Conservation (phyloP, 306 rosid species). For the Prunus padus region DNA sequence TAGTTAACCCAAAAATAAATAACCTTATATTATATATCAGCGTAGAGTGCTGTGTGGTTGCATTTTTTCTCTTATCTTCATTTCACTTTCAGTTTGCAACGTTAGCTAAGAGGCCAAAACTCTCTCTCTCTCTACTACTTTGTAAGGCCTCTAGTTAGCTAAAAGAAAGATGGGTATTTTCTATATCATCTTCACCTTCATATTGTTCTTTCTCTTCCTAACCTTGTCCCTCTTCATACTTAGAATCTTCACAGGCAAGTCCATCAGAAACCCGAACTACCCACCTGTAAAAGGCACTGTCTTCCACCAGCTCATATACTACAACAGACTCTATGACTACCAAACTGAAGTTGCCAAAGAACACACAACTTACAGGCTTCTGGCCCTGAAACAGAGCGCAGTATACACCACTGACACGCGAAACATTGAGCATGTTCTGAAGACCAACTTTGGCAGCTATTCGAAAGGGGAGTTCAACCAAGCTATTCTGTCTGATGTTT, state of each 20-base stretch:
- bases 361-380: conserved; percentile 41
- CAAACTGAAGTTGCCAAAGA: conserved; percentile 40
- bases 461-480: conserved; percentile 38
- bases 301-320: conserved; percentile 45
- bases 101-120: too few relatives aligned
- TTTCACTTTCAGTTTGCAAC: not conserved
- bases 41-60: too few relatives aligned
- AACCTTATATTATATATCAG: too few relatives aligned
- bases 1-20: too few relatives aligned
- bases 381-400: conserved; percentile 32
- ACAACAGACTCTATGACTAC: conserved; percentile 44
- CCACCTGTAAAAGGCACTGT: conserved; percentile 66
- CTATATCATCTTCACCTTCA: conserved; percentile 30
- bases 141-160: not conserved
- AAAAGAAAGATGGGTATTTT: conserved; percentile 35
- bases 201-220: conserved; percentile 26
- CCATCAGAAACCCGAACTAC: conserved; percentile 44
- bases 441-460: conserved; percentile 44
- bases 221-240: conserved; percentile 30
- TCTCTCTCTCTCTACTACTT: not conserved
- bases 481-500: conserved; percentile 37
- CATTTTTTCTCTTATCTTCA: not conserved
- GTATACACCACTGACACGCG: conserved; percentile 44
- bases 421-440: conserved; percentile 57
- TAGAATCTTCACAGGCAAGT: conserved; percentile 42